Conservation (phyloP, 768 basidiomycete genomes). For the Hydnomerulius pinastri region DNA sequence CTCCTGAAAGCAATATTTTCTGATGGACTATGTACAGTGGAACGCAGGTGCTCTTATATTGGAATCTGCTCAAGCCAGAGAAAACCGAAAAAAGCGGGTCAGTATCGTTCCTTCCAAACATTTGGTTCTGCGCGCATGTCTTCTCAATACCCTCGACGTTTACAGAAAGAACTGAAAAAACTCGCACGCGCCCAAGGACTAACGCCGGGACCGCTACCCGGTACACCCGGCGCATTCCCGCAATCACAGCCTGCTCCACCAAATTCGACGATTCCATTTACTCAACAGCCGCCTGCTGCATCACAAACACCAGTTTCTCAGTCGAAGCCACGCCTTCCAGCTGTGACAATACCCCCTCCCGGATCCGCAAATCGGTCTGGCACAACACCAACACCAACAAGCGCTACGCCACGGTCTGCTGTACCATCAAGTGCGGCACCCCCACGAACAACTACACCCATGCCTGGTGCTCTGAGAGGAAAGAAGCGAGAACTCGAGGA, state of each 20-base stretch:
- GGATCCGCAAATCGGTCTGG: constrained; percentile 23
- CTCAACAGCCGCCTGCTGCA: constrained; percentile 24
- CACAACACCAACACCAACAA: constrained; percentile 36
- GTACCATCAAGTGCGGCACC: constrained; percentile 26
- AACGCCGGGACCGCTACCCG: constrained; percentile 20
- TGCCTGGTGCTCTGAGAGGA: constrained; percentile 24
- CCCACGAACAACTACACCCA: constrained; percentile 15
- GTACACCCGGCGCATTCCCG: constrained; percentile 30
- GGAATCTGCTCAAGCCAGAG: constrained; percentile 73
- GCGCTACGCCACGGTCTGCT: constrained; percentile 32
- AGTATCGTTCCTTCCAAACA: constrained; percentile 30
- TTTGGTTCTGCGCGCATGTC: constrained; percentile 13
- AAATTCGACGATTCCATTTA: constrained; percentile 21
- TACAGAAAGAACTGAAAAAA: constrained; percentile 72
- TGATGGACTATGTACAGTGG: constrained; percentile 50
- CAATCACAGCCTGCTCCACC: constrained; percentile 34
- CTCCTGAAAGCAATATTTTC: constrained; percentile 5
- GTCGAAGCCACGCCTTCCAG: constrained; percentile 31
- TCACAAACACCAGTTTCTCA: constrained; percentile 12
- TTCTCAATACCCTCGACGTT: constrained; percentile 4
- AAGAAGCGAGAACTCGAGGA: constrained; percentile 37
- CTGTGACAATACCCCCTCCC: constrained; percentile 34
- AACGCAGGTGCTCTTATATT: constrained; percentile 60
- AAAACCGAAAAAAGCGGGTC: constrained; percentile 77
- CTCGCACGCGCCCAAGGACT: constrained; percentile 55